Conservation (phyloP, 345 rosid genomes). For the Salix caprea region DNA sequence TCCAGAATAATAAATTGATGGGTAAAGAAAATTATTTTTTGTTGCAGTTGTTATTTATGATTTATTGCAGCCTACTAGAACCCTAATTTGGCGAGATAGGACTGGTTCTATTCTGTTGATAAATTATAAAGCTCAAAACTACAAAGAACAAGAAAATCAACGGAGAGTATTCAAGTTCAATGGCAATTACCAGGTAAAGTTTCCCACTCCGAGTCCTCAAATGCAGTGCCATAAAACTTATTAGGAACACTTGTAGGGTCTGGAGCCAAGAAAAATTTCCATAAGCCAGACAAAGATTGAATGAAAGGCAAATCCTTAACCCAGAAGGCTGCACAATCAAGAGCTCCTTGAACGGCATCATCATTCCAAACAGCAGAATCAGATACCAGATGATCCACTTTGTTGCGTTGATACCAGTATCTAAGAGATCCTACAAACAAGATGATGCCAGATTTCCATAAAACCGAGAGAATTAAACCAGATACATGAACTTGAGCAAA, state of each 20-base stretch:
- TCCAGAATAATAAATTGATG: neutral
- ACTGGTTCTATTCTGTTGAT: no score
- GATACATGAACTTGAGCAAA: neutral
- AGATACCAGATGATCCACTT: constrained; percentile 59
- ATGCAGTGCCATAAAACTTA: constrained; percentile 47
- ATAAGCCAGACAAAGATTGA: constrained; percentile 74
- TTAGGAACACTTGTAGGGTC: constrained; percentile 55
- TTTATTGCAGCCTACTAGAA: neutral
- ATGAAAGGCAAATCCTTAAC: constrained; percentile 76
- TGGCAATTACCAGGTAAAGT: constrained; percentile 61
- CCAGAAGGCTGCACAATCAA: constrained; percentile 75
- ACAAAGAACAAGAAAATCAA: neutral
- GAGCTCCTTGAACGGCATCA: constrained; percentile 69
- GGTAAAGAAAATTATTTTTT: neutral
- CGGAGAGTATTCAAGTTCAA: neutral
- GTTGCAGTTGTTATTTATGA: neutral
- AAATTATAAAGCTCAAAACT: neutral
- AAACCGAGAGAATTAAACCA: neutral
- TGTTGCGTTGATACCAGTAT: constrained; percentile 77
- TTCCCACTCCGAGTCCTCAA: constrained; percentile 71
- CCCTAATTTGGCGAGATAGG: neutral
- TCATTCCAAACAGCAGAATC: constrained; percentile 86
- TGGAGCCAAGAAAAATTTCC: constrained; percentile 85
- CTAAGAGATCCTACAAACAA: constrained; percentile 57
- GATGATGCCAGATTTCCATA: no score